Evolutionary conservation across 305 asterid genomes (phyloP).

Genomic region (Ilex paraguariensis): DNA sequence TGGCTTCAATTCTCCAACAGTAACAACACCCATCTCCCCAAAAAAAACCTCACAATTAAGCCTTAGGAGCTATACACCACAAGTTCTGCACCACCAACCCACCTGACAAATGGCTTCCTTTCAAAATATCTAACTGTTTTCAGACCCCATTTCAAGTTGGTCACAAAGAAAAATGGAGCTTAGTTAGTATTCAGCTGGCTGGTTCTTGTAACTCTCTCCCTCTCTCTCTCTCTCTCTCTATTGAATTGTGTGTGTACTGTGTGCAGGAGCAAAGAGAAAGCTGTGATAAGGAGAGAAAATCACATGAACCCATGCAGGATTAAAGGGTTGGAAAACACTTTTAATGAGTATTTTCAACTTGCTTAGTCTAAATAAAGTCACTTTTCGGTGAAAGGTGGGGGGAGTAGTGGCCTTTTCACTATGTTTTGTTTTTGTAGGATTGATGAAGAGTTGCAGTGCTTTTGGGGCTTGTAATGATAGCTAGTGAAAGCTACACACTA

Average conservation of each 20-base stretch:
- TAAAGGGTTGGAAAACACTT: slow-evolving; percentile 22
- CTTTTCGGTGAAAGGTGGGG: slow-evolving; percentile 81
- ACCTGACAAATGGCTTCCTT: slow-evolving; percentile 3
- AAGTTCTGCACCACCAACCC: slow-evolving; percentile 1
- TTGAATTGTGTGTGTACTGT: slow-evolving; percentile 17
- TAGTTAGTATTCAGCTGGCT: slow-evolving; percentile 17
- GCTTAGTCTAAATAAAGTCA: slow-evolving; percentile 32
- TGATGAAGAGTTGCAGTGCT: slow-evolving; percentile 39
- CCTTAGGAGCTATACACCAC: slow-evolving; percentile 9
- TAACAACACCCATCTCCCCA: slow-evolving; percentile 68
- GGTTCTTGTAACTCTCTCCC: slow-evolving; percentile 17
- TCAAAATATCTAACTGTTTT: background rate
- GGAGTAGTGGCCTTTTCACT: slow-evolving; percentile 21
- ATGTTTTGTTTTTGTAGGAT: slow-evolving; percentile 29
- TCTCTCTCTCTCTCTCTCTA: slow-evolving; percentile 7
- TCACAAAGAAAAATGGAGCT: slow-evolving; percentile 10
- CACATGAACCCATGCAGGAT: slow-evolving; percentile 58
- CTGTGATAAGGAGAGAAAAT: slow-evolving; percentile 24
- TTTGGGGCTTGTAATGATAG: slow-evolving; percentile 59
- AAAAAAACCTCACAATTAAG: slow-evolving; percentile 13
- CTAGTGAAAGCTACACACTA: slow-evolving; percentile 49
- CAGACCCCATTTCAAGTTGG: background rate
- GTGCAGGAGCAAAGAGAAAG: slow-evolving; percentile 9
- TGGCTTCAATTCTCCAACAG: slow-evolving; percentile 75
- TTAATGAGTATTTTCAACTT: slow-evolving; percentile 9